Evolutionary conservation across 495 filamentous ascomycete genomes (phyloP), one percentile per base, ranked within the genome.

Genomic region (Penicillium atrosanguineum): DNA sequence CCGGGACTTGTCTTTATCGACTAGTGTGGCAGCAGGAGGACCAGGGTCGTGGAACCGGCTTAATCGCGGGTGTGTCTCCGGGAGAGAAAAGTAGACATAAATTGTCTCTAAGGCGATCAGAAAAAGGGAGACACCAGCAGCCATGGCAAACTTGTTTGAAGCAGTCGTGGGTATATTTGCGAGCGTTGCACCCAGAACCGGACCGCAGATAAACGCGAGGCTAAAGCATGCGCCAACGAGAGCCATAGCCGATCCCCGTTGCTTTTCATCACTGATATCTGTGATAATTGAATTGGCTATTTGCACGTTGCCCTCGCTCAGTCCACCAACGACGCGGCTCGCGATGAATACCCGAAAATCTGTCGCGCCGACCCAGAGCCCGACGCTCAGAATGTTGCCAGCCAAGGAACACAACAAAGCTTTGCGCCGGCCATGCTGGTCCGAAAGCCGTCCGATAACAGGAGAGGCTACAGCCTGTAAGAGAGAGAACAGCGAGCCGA

Each of bases 251-350:
- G 87, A 83, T 0, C 89, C 90, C 25, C 92, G 79, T 55, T 84
- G 84, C 29, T 79, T 81, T 44, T 88, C 82, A 60, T 91, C 89
- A 52, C 88, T 92, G 54, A 97, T 88, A 69, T 97, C 92, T 8
- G 91, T 91, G 15, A 92, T 93, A 62, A 97, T 97, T 37, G 92
- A 92, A 44, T 88, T 90, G 12, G 92, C 92, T 0, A 97, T 76
- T 72, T 97, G 92, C 1, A 97, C 89, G 58, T 97, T 97, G 29
- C 91, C 92, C 68, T 97, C 92, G 43, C 90, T 95, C 59, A 97
- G 73, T 0, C 92, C 92, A 18, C 92, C 92, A 3, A 97, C 87
- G 21, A 97, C 73, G 44, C 92, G 84, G 63, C 88, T 92, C 14
- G 89, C 88, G 14, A 97, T 75, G 61, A 97, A 97, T 7, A 90